Evolutionary conservation across 2,329 filamentous ascomycete genomes (phyloP).

Genomic region (Penicillium sp.): DNA sequence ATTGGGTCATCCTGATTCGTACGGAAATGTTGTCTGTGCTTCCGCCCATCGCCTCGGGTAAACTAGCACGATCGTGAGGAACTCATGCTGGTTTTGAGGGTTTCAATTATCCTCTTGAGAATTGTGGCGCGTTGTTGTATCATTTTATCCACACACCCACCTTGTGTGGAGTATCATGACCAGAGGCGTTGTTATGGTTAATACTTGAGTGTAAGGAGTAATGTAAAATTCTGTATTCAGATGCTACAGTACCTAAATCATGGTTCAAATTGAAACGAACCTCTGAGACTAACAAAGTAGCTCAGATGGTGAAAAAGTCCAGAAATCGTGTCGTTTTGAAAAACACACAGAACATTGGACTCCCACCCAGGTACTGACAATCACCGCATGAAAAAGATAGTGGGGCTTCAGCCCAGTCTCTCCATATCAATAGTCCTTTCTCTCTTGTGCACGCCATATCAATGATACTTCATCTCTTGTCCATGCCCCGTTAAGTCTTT

Average conservation of each 20-base stretch:
- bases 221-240: not conserved
- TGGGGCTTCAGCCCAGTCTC: too few species aligned
- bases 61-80: slow-evolving; percentile 1
- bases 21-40: not conserved
- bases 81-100: not conserved
- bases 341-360: too few species aligned
- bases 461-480: too few species aligned
- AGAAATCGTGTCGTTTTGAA: too few species aligned
- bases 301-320: too few species aligned
- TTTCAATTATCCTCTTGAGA: too few species aligned
- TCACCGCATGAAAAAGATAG: too few species aligned
- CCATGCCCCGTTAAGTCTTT: too few species aligned
- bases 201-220: not conserved
- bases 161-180: not conserved
- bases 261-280: not conserved
- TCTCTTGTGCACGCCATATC: too few species aligned
- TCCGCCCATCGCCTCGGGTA: not conserved
- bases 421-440: too few species aligned
- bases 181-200: not conserved
- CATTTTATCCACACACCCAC: not conserved
- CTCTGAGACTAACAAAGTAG: not conserved
- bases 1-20: not conserved
- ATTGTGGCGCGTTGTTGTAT: too few species aligned
- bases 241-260: not conserved
- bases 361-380: too few species aligned